These are phyloP conservation scores for Salix purpurea DNA, from an alignment of 345 rosid genomes.

Conservation along the genomic window DNA sequence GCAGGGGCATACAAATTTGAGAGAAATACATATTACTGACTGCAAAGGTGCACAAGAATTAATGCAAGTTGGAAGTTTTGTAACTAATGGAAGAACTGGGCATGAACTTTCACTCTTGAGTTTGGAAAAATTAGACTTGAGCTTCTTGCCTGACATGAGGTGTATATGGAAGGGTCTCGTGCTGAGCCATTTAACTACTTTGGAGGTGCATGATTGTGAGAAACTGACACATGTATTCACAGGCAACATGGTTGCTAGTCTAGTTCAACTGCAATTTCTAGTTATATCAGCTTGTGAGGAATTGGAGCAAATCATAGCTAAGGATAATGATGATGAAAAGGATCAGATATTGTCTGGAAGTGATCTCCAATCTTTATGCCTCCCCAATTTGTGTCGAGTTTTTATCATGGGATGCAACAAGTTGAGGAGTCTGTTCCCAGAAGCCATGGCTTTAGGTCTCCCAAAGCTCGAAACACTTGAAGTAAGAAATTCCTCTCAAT, in stretches of 20 bases:
- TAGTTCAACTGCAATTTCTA: not conserved
- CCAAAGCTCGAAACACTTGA: rapidly evolving
- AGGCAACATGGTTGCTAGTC: not conserved
- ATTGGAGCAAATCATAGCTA: not conserved
- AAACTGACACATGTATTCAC: not conserved
- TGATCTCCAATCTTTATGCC: not conserved
- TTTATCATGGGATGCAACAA: rapidly evolving
- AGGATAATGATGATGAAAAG: not conserved
- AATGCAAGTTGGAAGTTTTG: too few relatives aligned
- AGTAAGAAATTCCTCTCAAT: not conserved
- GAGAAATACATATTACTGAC: too few relatives aligned
- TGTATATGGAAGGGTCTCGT: not conserved
- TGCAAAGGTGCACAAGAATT: too few relatives aligned
- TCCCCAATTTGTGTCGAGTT: not conserved
- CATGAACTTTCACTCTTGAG: too few relatives aligned
- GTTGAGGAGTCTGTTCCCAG: not conserved
- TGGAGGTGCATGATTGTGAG: rapidly evolving
- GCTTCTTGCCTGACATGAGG: not conserved
- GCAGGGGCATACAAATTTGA: too few relatives aligned
- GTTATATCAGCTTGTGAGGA: not conserved
- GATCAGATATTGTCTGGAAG: not conserved
- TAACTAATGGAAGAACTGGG: too few relatives aligned
- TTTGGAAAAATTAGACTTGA: too few relatives aligned
- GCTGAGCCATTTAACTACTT: not conserved
- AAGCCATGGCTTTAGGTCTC: not conserved